A percentile compares a stretch with the other conserved stretches of the same genome.
Conservation (phyloP, 306 rosid species). For the Prunus mira region DNA sequence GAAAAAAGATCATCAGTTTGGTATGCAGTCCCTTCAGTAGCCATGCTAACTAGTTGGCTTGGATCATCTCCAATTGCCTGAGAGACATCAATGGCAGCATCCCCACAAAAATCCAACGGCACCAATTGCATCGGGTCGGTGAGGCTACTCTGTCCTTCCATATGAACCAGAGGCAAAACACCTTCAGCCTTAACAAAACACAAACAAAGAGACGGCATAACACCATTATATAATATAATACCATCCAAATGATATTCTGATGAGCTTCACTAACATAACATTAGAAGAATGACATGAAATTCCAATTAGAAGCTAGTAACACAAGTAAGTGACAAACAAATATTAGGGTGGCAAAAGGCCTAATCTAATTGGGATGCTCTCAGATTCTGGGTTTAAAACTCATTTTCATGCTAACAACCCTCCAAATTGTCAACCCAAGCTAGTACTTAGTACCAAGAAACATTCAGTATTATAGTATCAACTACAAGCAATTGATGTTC, state of each 20-base stretch:
- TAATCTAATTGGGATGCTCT: background rate
- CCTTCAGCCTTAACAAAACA: slow-evolving; percentile 9
- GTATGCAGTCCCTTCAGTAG: slow-evolving; percentile 31
- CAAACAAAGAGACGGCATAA: slow-evolving; percentile 17
- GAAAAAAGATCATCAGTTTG: slow-evolving; percentile 19
- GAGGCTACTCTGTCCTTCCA: slow-evolving; percentile 57
- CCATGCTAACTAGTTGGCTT: slow-evolving; percentile 22
- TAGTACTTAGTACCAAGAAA: background rate
- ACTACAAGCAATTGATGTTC: background rate
- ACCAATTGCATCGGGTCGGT: slow-evolving; percentile 23
- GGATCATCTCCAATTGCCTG: slow-evolving; percentile 30
- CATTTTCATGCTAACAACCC: background rate
- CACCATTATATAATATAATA: background rate
- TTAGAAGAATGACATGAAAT: background rate
- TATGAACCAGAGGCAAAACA: slow-evolving; percentile 11
- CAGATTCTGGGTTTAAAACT: background rate
- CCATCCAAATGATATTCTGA: background rate
- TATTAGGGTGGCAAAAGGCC: background rate
- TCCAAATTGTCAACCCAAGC: background rate
- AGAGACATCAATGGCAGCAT: slow-evolving; percentile 29
- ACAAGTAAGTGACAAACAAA: background rate
- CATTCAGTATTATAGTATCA: background rate
- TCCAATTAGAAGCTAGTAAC: background rate
- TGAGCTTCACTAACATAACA: no score
- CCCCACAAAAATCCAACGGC: slow-evolving; percentile 27